phyloP scores from a whole-genome alignment of 768 basidiomycete genomes.

The Suillus bovinus region DNA sequence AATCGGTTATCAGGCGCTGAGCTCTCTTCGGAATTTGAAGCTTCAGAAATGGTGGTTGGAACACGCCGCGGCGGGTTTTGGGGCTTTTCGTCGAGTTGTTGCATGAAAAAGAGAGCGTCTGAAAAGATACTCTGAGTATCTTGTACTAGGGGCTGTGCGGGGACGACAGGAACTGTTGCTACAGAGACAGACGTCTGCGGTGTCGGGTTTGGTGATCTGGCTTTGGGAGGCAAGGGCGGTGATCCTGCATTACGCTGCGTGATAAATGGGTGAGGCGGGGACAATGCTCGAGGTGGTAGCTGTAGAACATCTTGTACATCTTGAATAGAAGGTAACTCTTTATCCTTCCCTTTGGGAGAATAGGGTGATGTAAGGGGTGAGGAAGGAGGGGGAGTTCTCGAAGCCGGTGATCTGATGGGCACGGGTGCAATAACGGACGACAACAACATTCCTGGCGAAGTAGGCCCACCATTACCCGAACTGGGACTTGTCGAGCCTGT shows the following conservation, averaged over 20 bases:
- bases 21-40: constrained; percentile 39
- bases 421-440: constrained; percentile 3
- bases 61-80: constrained; percentile 34
- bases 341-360: constrained; percentile 27
- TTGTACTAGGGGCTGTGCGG: constrained; percentile 27
- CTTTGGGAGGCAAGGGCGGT: constrained; percentile 24
- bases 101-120: constrained; percentile 72
- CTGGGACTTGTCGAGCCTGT: background rate
- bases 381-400: constrained; percentile 21
- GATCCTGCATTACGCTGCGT: constrained; percentile 17
- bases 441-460: constrained; percentile 2
- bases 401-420: constrained; percentile 12
- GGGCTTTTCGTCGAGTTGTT: constrained; percentile 46
- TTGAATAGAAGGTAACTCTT: constrained; percentile 35
- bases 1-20: constrained; percentile 33
- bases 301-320: constrained; percentile 21
- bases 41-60: constrained; percentile 46
- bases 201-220: constrained; percentile 21
- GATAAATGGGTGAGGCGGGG: constrained; percentile 11
- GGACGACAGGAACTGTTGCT: constrained; percentile 22
- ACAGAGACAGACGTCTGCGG: constrained; percentile 12
- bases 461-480: background rate
- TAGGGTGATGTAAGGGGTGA: constrained; percentile 38
- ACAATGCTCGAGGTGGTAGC: constrained; percentile 13
- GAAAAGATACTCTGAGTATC: constrained; percentile 42